Evolutionary conservation across 2,329 filamentous ascomycete species (phyloP), one percentile per base, ranked within the genome.

Genomic region (Talaromyces sp.): DNA sequence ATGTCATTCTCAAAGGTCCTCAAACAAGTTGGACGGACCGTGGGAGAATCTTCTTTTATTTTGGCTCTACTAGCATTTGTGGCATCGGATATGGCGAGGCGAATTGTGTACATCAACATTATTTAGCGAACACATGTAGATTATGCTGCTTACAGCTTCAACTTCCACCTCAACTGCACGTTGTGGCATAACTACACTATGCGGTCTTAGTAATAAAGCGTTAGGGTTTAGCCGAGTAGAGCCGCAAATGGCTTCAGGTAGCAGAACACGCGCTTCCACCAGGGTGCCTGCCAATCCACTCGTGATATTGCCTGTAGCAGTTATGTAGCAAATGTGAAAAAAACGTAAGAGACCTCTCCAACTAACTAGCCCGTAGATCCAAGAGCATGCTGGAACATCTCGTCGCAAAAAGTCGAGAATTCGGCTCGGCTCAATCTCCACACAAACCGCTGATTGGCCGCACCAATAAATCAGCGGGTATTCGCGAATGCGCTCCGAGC

Each of bases 141-240:
- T 10, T 21, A 43, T 21, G 19, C 32, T 35, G 32, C 5, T 35
- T 35, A 35, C 12, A 35, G 17, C 32, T 14, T 9, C 43, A 46
- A 46, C 7, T 46, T 9, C 41, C 19, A 46, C 17, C 21, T 19
- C 43, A 19, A 21, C 11, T 12, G 7, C 43, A 21, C 11, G 43
- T 21, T 24, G 43, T 19, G 21, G 21, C 6, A 19, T 24, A 10
- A 19, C 43, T 19, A 19, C 10, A 9, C 43, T 51, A 27, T 51
- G 10, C 48, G 24, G 48, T 29, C 48, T 52, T 52, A 52, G 48
- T 52, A 52, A 52, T 52, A 29, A 29, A 4, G 48, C 27, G 56
- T 70, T 74, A 74, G 72, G 72, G 71, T 73, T 74, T 74, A 74
- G 71, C 72, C 72, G 72, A 74, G 72, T 66, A 67, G 61, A 61